Conservation (phyloP, 2,329 filamentous ascomycete genomes). For the Aspergillaceae sp. region DNA sequence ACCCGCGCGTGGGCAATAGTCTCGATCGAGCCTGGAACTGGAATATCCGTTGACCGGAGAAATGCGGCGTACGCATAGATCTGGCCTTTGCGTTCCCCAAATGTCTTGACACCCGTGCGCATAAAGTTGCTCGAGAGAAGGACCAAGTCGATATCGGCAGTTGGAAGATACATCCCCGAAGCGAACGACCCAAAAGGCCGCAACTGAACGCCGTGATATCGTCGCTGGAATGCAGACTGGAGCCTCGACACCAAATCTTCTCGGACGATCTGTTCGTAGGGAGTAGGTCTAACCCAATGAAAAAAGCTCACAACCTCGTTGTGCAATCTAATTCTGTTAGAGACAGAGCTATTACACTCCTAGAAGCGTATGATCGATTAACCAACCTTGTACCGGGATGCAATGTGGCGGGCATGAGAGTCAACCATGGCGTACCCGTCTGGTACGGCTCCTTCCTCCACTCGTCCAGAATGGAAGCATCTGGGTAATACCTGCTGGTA, state of each 20-base stretch:
- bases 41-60: slow-evolving; percentile 50
- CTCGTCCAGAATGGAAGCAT: slow-evolving; percentile 43
- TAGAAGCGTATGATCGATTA: neutral
- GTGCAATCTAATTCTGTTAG: slow-evolving; percentile 55
- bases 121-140: slow-evolving; percentile 58
- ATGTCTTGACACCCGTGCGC: slow-evolving; percentile 42
- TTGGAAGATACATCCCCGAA: slow-evolving; percentile 66
- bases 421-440: slow-evolving; percentile 55
- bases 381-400: slow-evolving; percentile 28
- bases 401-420: slow-evolving; percentile 19
- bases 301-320: slow-evolving; percentile 88
- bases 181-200: slow-evolving; percentile 88
- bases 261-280: slow-evolving; percentile 70
- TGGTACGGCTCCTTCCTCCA: slow-evolving; percentile 43
- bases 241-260: slow-evolving; percentile 63
- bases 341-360: no score
- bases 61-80: slow-evolving; percentile 57
- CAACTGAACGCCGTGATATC: slow-evolving; percentile 55
- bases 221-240: slow-evolving; percentile 47
- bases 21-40: slow-evolving; percentile 51
- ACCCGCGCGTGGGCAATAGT: slow-evolving; percentile 71
- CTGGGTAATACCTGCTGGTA: slow-evolving; percentile 40
- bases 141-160: slow-evolving; percentile 90
- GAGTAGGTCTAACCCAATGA: slow-evolving; percentile 66
- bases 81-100: slow-evolving; percentile 43